A percentile compares a stretch with the other conserved stretches of the same genome.
Conservation (phyloP, 2,329 filamentous ascomycete genomes). For the Ambrosiella beaveri region DNA sequence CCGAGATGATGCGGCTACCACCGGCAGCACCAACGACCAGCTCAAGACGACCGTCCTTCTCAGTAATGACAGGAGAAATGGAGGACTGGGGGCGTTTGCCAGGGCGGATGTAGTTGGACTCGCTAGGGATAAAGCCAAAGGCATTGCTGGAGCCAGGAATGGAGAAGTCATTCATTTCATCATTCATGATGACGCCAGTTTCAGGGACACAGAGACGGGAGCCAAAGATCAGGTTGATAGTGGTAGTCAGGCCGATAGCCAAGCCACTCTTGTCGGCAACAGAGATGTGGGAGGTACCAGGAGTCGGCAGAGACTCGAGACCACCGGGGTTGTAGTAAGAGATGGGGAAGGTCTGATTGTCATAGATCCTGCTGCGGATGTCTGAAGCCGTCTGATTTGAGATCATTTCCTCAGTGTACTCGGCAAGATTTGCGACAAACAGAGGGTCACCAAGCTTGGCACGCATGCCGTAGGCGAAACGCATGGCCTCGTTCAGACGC, state of each 20-base stretch:
- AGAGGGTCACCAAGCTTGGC: conserved; percentile 58
- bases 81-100: conserved; percentile 65
- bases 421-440: conserved; percentile 44
- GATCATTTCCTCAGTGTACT: conserved; percentile 46
- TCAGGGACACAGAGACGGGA: conserved; percentile 61
- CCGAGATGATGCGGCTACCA: conserved; percentile 68
- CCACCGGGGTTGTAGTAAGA: conserved; percentile 29
- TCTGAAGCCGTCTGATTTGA: conserved; percentile 41
- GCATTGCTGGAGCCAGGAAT: conserved; percentile 62
- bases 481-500: conserved; percentile 64
- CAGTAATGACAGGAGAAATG: conserved; percentile 62
- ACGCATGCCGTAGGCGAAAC: conserved; percentile 64
- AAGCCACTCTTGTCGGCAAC: conserved; percentile 53
- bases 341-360: conserved; percentile 22
- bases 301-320: conserved; percentile 37
- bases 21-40: conserved; percentile 63
- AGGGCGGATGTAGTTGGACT: conserved; percentile 59
- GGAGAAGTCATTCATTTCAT: conserved; percentile 66
- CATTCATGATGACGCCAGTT: conserved; percentile 61
- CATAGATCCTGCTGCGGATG: conserved; percentile 29
- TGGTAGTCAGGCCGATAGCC: conserved; percentile 62
- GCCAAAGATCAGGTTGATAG: conserved; percentile 67
- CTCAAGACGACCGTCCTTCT: conserved; percentile 51
- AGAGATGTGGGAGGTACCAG: conserved; percentile 51
- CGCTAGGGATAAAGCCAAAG: conserved; percentile 69